Conservation (phyloP, 2,329 filamentous ascomycete genomes). For the Fusarium piperis region DNA sequence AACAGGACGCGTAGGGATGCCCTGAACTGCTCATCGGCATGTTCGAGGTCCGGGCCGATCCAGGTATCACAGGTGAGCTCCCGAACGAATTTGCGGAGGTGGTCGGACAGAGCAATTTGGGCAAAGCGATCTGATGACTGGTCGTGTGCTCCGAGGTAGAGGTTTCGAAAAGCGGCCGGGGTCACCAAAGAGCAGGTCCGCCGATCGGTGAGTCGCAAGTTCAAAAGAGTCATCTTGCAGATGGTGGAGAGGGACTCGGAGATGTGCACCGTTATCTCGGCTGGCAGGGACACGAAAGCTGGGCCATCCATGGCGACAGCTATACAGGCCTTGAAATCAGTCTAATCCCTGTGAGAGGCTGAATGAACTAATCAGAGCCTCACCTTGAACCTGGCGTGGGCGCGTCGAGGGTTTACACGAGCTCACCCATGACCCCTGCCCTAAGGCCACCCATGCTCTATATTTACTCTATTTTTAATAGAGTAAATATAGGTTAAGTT, state of each 20-base stretch:
- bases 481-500: too few relatives aligned
- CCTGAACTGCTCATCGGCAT: neutral
- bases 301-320: neutral
- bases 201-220: neutral
- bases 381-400: too few relatives aligned
- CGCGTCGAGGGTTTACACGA: too few relatives aligned
- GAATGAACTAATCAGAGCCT: too few relatives aligned
- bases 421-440: too few relatives aligned
- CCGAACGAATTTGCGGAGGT: neutral
- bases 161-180: neutral
- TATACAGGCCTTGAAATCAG: too few relatives aligned
- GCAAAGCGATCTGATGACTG: neutral
- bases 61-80: neutral
- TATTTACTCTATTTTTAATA: too few relatives aligned
- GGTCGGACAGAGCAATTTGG: neutral
- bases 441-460: too few relatives aligned
- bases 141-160: neutral
- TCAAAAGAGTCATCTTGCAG: neutral
- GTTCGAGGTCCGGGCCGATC: neutral
- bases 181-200: neutral
- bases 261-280: neutral
- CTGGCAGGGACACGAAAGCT: neutral
- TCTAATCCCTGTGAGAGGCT: too few relatives aligned
- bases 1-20: neutral
- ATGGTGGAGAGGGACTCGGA: neutral